Percentiles rank a stretch among this genome's conserved stretches.
Conservation (phyloP, 306 rosid species). For the Begonia masoniana region DNA sequence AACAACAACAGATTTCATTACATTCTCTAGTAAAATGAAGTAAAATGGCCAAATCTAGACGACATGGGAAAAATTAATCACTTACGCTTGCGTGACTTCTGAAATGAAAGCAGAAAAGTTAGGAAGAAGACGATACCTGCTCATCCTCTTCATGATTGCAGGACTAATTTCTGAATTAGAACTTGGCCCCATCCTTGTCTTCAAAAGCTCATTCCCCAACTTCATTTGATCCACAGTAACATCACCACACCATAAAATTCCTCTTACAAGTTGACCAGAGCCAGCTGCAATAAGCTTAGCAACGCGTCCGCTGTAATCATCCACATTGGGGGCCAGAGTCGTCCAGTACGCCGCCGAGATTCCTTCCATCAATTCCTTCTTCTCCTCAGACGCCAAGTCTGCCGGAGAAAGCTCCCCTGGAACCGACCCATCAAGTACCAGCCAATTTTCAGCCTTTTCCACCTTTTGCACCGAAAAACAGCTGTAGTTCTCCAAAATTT, state of each 20-base stretch:
- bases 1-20: background rate
- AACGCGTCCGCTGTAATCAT: slow-evolving; percentile 47
- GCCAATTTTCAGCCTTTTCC: slow-evolving; percentile 28
- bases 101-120: background rate
- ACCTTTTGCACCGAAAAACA: slow-evolving; percentile 46
- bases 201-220: slow-evolving; percentile 70
- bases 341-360: slow-evolving; percentile 80
- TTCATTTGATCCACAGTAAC: slow-evolving; percentile 70
- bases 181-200: slow-evolving; percentile 34
- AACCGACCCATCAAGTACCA: slow-evolving; percentile 39
- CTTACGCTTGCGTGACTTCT: too few species aligned
- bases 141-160: slow-evolving; percentile 25
- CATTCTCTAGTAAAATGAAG: background rate
- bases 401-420: slow-evolving; percentile 34
- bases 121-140: slow-evolving; percentile 22
- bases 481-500: slow-evolving; percentile 44
- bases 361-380: slow-evolving; percentile 29
- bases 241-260: slow-evolving; percentile 81
- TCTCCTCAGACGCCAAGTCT: slow-evolving; percentile 27
- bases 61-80: background rate
- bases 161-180: slow-evolving; percentile 41
- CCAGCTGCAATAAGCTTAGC: slow-evolving; percentile 71
- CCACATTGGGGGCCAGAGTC: slow-evolving; percentile 83
- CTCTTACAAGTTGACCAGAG: slow-evolving; percentile 66
- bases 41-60: background rate